Evolutionary conservation across 768 basidiomycete genomes (phyloP).

Genomic region (Rhodotorula paludigena): DNA sequence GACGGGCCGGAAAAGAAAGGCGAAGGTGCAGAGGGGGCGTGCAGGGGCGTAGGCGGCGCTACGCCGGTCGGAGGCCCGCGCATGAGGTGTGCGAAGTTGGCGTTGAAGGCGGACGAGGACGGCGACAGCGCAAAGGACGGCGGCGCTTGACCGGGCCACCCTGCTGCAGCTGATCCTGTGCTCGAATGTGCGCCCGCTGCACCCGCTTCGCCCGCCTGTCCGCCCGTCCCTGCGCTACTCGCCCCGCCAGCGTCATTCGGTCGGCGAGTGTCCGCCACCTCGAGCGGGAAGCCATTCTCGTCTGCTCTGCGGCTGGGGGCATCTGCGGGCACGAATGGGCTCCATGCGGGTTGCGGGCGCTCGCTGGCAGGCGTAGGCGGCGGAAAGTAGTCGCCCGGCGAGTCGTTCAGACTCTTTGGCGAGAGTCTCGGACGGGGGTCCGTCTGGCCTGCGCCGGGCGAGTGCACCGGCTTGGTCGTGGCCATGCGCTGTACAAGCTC

Average conservation of each 20-base stretch:
- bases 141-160: not conserved
- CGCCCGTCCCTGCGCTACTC: too few species aligned
- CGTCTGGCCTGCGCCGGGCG: not conserved
- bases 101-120: slow-evolving; percentile 19
- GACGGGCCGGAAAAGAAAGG: slow-evolving; percentile 23
- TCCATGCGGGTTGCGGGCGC: not conserved
- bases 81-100: slow-evolving; percentile 18
- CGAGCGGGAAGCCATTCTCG: not conserved
- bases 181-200: slow-evolving; percentile 52
- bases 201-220: slow-evolving; percentile 53
- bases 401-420: not conserved
- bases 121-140: slow-evolving; percentile 20
- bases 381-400: slow-evolving; percentile 3
- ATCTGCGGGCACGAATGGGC: not conserved
- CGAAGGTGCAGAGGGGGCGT: slow-evolving; percentile 13
- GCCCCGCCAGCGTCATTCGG: not conserved
- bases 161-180: slow-evolving; percentile 35
- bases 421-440: not conserved
- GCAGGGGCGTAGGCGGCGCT: slow-evolving; percentile 3
- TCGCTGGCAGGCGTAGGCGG: not conserved
- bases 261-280: not conserved
- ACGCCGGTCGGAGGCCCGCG: not conserved
- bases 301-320: not conserved
- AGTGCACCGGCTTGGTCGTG: too few species aligned
- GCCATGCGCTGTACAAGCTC: too few species aligned